Evolutionary conservation across 352 stramenopile genomes (phyloP), one percentile per base, ranked within the genome.

Genomic region (Hyaloperonospora brassicae): DNA sequence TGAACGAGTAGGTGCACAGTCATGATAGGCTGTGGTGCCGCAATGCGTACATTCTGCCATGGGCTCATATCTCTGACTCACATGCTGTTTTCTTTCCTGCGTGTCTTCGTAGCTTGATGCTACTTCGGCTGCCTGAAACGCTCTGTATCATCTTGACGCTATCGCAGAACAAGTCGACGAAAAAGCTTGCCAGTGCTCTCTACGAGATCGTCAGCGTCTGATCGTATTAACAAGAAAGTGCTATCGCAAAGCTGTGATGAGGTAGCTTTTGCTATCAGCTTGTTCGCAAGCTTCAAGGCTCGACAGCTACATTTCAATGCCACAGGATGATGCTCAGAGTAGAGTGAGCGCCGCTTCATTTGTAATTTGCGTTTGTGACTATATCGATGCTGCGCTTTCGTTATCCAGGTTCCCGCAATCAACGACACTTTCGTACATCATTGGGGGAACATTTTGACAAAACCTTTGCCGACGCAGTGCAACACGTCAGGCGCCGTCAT

Each of bases 401-500:
- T 48, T 43, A 17, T 8, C 27, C 27, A 31, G 27, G 3, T 31
- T 7, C 7, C 27, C 27, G 3, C 7, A 27, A 17, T 38, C 21
- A 31, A 14, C 43, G 62, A 70, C 25, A 68, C 39, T 44, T 24
- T 21, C 10, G 10, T 58, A 22, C 50, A 63, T 6, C 61, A 64
- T n/a, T 55, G 52, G 5, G 65, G 68, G 25, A 84, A 84, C 9
- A 64, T 71, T 7, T 60, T 67, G 25, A 58, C 47, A 50, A 90
- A 88, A 44, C 68, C 76, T 57, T 85, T 79, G 47, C 71, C 67
- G 39, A 93, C 56, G 34, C 62, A 68, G 30, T 83, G 65, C 47
- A 96, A 69, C 14, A 95, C 64, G 52, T 96, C 87, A 0, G 87
- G 84, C 0, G 87, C 74, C 6, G 86, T 95, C 79, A 92, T 96